A percentile compares a stretch with the other conserved stretches of the same genome.
Evolutionary conservation across 2,329 filamentous ascomycete species (phyloP).

Genomic region (Diplodia mutila): DNA sequence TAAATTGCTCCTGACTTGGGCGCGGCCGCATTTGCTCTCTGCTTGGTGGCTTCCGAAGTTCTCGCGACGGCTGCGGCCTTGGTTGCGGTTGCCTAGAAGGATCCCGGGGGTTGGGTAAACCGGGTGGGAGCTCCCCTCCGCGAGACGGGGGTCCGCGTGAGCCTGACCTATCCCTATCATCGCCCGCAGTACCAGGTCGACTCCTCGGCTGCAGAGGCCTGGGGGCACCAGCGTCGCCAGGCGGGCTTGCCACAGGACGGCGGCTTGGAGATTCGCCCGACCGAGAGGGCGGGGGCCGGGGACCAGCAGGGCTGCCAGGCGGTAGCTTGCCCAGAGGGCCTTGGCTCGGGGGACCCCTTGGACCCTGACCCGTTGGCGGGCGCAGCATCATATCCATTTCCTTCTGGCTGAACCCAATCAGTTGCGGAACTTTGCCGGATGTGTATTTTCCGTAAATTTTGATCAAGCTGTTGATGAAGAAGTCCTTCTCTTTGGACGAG

Average conservation of each 20-base stretch:
- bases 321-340: conserved; percentile 16
- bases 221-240: conserved; percentile 16
- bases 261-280: conserved; percentile 23
- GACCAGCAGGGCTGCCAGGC: conserved; percentile 27
- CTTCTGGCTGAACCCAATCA: conserved; percentile 79
- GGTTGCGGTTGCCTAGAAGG: conserved; percentile 12
- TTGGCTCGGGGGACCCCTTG: conserved; percentile 24
- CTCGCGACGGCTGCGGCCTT: conserved; percentile 31
- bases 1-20: conserved; percentile 29
- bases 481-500: conserved; percentile 95
- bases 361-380: conserved; percentile 17
- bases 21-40: conserved; percentile 37
- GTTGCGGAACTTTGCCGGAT: conserved; percentile 75
- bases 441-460: conserved; percentile 99
- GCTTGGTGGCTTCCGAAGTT: conserved; percentile 41
- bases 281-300: conserved; percentile 18
- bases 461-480: conserved; percentile 93
- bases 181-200: conserved; percentile 38
- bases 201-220: conserved; percentile 27
- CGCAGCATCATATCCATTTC: conserved; percentile 78
- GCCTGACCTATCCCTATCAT: conserved; percentile 34
- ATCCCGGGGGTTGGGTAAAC: conserved; percentile 11
- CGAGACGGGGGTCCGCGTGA: conserved; percentile 19
- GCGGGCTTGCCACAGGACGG: conserved; percentile 5
- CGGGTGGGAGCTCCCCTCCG: conserved; percentile 4